Evolutionary conservation across 2,329 filamentous ascomycete genomes (phyloP), one percentile per base, ranked within the genome.

Genomic region (Tolypocladium album): DNA sequence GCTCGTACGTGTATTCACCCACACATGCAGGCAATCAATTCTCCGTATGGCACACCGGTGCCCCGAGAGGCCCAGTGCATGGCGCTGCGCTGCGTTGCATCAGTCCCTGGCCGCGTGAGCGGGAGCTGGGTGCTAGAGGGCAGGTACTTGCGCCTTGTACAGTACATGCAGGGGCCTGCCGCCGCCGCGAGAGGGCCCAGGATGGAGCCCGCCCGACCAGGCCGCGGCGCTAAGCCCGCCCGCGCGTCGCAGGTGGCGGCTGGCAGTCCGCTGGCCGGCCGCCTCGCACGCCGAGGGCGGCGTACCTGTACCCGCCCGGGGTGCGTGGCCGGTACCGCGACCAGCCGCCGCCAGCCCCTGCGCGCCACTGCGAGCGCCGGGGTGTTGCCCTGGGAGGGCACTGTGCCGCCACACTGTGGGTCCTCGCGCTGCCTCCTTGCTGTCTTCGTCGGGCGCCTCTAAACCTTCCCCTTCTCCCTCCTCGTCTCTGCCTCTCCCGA

Each of bases 401-500:
- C 63, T 56, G 62, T 63, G 53, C 20, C 13, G 6, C 6, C 52
- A 53, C 63, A 64, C 61, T 55, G 60, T 63, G 57, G 42, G 58
- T 20, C 39, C 57, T 58, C 58, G 55, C 47, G 38, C 39, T 45
- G 43, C 56, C 45, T 61, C 60, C 43, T 40, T 59, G 57, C 63
- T 56, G 60, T 45, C 47, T 60, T 59, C 57, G 56, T 62, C 60
- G 58, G 56, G 56, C 62, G 36, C 56, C 24, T 45, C 56, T 63
- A 61, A 65, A 66, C 60, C 63, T 64, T 69, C 65, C 64, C 59
- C 55, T 56, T 57, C 45, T 31, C 57, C 52, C 58, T 64, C 61
- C 63, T 61, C 67, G 61, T 59, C 63, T 61, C 61, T 61, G 31
- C 61, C 43, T 47, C 57, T 55, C 59, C 45, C 43, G 40, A 31